Evolutionary conservation across 371 early-diverging fungal species (phyloP), one percentile per base, ranked within the genome.

Genomic region (Mucor plumbeus): DNA sequence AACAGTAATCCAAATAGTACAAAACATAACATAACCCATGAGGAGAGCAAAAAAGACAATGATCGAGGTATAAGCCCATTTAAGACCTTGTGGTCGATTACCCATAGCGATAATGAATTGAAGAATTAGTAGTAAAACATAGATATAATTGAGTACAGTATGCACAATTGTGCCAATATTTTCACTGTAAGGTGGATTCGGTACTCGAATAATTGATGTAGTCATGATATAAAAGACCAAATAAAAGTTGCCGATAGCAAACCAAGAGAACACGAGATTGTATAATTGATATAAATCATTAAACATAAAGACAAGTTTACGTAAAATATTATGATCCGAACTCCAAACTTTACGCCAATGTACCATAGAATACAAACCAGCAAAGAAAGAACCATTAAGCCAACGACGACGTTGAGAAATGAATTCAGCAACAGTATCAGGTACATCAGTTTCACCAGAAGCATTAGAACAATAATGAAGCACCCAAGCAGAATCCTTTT

Each of bases 361-460:
- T n/a, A 70, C 77, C 26, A 85, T 60, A 5, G 87, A 82, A 68
- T 85, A 87, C n/a, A 84, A 74, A 17, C 76, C 74, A 26, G 82
- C 80, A 67, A 85, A 87, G 82, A 90, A 89, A 7, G 88, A 88
- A 19, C 94, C 94, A 77, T 95, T 95, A 59, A 93, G 79, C 95
- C 95, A 95, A 60, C 95, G 87, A 73, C 95, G 90, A 76, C 95
- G 87, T 74, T 95, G 95, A 10, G 91, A 89, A 50, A 95, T 92
- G 56, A 94, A 90, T 66, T 95, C 95, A 5, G 71, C 71, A 0
- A 78, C 92, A 3, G 70, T 79, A 62, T 89, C 87, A 31, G 95
- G 95, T 0, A 94, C 95, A 83, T 95, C 95, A 4, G 95, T 95
- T 74, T 92, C 94, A 73, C 93, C 94, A 60, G 86, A 86, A 31